phyloP scores from a whole-genome alignment of 495 filamentous ascomycete species.

The Tuber magnatum region DNA sequence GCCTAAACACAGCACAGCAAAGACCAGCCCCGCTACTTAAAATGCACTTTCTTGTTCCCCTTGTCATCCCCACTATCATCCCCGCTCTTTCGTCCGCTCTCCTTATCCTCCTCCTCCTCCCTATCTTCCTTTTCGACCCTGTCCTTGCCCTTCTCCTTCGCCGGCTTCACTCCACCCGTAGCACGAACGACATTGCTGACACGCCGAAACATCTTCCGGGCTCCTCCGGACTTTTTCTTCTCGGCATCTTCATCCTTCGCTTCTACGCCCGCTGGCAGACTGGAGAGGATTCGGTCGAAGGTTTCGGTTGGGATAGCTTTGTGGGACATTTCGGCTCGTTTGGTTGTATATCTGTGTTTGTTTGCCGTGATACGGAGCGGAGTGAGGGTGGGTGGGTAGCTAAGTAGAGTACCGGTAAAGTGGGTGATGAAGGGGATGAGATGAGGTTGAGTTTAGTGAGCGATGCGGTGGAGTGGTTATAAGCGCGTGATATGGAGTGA shows the following conservation, averaged over 20 bases:
- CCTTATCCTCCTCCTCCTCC: not conserved
- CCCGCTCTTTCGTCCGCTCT: not conserved
- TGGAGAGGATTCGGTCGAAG: conserved; percentile 1
- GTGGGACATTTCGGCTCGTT: not conserved
- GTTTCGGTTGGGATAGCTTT: not conserved
- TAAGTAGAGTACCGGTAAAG: not conserved
- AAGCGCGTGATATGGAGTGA: not conserved
- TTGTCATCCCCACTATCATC: not conserved
- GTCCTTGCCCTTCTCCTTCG: not conserved
- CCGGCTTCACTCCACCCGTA: not conserved
- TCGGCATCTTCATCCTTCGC: not conserved
- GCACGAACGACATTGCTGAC: conserved; percentile 2
- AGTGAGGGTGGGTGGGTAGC: not conserved
- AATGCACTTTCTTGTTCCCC: not conserved
- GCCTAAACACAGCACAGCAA: not conserved
- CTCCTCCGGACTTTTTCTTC: not conserved
- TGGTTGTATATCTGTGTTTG: not conserved
- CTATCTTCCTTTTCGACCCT: not conserved
- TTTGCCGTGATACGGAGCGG: not conserved
- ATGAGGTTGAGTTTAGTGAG: not conserved
- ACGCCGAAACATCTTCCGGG: not conserved
- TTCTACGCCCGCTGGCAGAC: not conserved
- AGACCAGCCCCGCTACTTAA: not conserved
- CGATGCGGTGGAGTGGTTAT: not conserved
- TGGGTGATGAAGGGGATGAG: not conserved